These are phyloP conservation scores for Pythium folliculosum DNA, from an alignment of 352 stramenopile species.

Conservation along the genomic window DNA sequence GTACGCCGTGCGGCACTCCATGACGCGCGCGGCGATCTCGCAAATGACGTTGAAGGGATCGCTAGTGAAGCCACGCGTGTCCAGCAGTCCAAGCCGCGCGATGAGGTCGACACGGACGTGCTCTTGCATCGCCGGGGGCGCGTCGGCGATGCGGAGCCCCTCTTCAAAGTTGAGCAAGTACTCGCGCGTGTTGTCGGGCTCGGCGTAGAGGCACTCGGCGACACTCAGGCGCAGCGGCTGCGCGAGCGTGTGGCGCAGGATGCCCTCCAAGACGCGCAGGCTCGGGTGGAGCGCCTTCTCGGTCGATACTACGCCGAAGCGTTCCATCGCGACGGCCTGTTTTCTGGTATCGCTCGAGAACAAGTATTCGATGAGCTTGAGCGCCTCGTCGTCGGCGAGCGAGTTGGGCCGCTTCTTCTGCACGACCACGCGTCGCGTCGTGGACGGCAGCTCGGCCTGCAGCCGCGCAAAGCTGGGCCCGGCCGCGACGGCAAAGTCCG, in stretches of 20 bases:
- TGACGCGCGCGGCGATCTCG: conserved; percentile 36
- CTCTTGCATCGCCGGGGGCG: conserved; percentile 25
- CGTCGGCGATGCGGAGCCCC: conserved; percentile 33
- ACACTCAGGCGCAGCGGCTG: conserved; percentile 22
- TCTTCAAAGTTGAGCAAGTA: conserved; percentile 42
- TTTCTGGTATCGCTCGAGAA: conserved; percentile 36
- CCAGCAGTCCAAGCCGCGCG: conserved; percentile 30
- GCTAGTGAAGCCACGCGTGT: conserved; percentile 10
- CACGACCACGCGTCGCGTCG: conserved; percentile 13
- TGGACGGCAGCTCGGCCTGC: conserved; percentile 21
- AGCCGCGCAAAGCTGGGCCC: conserved; percentile 27
- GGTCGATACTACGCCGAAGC: conserved; percentile 26
- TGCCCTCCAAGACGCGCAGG: conserved; percentile 25
- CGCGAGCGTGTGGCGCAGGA: conserved; percentile 25
- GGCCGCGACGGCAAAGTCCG: conserved; percentile 23
- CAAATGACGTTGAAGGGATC: conserved; percentile 34
- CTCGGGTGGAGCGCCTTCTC: conserved; percentile 4
- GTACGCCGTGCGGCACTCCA: conserved; percentile 36
- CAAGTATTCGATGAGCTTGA: conserved; percentile 39
- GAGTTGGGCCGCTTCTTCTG: conserved; percentile 25
- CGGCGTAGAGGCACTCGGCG: conserved; percentile 28
- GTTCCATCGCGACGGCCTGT: conserved; percentile 31
- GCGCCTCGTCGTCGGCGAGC: conserved; percentile 24
- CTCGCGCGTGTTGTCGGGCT: conserved; percentile 23
- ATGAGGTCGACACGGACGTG: conserved; percentile 32